Conservation (phyloP, 2,329 filamentous ascomycete genomes). For the Colletotrichum abscissum region DNA sequence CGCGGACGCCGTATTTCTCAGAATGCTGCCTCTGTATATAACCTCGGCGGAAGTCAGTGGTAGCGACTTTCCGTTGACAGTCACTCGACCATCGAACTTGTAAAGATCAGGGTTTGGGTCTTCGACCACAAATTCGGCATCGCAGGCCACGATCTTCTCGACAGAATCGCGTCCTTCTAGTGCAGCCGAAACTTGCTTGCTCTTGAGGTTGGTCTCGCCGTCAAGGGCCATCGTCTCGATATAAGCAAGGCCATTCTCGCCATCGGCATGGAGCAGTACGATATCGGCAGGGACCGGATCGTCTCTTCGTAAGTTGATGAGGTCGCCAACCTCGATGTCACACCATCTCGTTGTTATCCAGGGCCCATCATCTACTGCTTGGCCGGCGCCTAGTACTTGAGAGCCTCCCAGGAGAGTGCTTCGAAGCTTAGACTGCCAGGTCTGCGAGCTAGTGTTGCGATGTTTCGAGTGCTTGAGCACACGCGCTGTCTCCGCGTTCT, state of each 20-base stretch:
- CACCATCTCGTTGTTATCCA: constrained; percentile 63
- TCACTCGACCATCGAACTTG: constrained; percentile 78
- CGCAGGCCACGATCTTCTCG: constrained; percentile 62
- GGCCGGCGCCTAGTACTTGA: constrained; percentile 39
- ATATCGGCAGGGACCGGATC: constrained; percentile 87
- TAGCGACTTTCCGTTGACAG: constrained; percentile 64
- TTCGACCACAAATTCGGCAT: constrained; percentile 76
- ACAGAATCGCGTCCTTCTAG: constrained; percentile 68
- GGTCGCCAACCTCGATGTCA: constrained; percentile 61
- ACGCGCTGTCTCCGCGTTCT: constrained; percentile 71
- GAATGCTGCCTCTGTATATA: constrained; percentile 84
- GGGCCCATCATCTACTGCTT: constrained; percentile 59
- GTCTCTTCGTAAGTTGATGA: constrained; percentile 69
- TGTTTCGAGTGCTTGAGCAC: constrained; percentile 42
- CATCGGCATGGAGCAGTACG: constrained; percentile 80
- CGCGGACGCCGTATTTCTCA: constrained; percentile 81
- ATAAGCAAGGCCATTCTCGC: constrained; percentile 83
- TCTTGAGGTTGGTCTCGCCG: constrained; percentile 85
- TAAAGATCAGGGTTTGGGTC: constrained; percentile 84
- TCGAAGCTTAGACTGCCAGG: neutral
- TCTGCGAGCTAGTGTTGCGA: neutral
- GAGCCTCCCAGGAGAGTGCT: constrained; percentile 42
- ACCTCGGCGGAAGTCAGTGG: constrained; percentile 86
- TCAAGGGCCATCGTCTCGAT: constrained; percentile 88
- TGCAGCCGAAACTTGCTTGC: constrained; percentile 74